Percentiles rank a stretch among this genome's conserved stretches.
These are phyloP conservation scores for Chimonanthus praecox DNA, from an alignment of 164 flowering plant genomes.

Conservation along the genomic window DNA sequence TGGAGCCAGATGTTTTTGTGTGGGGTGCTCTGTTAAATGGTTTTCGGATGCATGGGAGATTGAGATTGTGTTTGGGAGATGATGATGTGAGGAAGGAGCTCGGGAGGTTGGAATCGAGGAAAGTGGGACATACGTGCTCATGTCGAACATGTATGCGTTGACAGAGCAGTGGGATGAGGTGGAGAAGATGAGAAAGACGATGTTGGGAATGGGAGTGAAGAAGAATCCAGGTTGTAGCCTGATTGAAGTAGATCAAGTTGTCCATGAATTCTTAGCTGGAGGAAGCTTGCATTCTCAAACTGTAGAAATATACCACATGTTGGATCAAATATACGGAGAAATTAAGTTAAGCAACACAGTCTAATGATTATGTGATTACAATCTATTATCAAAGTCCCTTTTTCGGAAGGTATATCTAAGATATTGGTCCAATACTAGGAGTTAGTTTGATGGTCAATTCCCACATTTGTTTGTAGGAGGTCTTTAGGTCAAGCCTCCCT, in stretches of 20 bases:
- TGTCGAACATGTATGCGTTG: constrained; percentile 17
- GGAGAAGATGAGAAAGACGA: constrained; percentile 10
- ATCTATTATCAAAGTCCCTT: no score
- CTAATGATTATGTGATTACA: no score
- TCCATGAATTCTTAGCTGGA: constrained; percentile 20
- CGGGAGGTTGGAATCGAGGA: constrained; percentile 1
- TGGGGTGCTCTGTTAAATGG: constrained; percentile 16
- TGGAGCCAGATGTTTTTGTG: constrained; percentile 13
- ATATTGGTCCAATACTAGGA: no score
- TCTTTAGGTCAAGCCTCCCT: no score
- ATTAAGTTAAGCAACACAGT: background rate
- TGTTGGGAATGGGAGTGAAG: constrained; percentile 11
- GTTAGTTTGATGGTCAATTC: no score
- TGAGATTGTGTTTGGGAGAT: background rate
- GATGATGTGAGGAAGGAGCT: constrained; percentile 5
- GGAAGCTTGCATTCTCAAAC: constrained; percentile 8
- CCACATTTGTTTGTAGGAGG: no score
- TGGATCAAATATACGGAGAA: constrained; percentile 7
- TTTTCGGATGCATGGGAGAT: constrained; percentile 6
- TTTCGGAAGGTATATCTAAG: no score
- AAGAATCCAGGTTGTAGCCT: constrained; percentile 23
- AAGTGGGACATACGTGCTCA: constrained; percentile 8
- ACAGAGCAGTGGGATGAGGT: constrained; percentile 13
- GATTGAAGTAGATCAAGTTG: constrained; percentile 14
- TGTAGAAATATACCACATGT: constrained; percentile 6